These are phyloP conservation scores for Jatropha podagrica DNA, from an alignment of 441 rosid species.

Conservation along the genomic window DNA sequence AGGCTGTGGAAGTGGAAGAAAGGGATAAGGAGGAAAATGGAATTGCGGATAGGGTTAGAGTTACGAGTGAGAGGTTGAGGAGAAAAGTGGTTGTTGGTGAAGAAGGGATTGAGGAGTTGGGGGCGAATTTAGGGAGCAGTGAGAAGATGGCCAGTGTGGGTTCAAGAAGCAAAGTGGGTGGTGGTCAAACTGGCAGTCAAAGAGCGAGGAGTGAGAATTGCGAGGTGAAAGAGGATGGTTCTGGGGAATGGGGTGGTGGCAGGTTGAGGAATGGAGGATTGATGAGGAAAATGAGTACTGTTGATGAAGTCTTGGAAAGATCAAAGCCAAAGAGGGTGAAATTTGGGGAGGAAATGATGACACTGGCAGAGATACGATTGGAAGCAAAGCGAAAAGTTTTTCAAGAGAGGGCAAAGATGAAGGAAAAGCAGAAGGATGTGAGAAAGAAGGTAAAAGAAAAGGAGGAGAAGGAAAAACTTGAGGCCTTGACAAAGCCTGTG, in stretches of 20 bases:
- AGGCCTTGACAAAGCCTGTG: constrained; percentile 16
- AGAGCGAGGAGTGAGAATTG: constrained; percentile 28
- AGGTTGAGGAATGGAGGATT: constrained; percentile 34
- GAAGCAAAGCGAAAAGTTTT: constrained; percentile 40
- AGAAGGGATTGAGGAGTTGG: not conserved
- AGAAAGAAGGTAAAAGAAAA: constrained; percentile 21
- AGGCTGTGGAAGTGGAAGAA: constrained; percentile 63
- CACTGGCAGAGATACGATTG: constrained; percentile 71
- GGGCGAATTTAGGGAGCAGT: not conserved
- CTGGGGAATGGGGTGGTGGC: constrained; percentile 38
- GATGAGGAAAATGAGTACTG: constrained; percentile 37
- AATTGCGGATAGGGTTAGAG: constrained; percentile 14
- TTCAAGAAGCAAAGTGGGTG: constrained; percentile 14
- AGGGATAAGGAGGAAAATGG: constrained; percentile 19
- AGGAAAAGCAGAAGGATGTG: constrained; percentile 23
- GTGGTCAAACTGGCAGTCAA: constrained; percentile 32
- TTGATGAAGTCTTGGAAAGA: constrained; percentile 41
- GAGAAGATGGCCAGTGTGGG: constrained; percentile 12
- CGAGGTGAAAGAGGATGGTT: constrained; percentile 27
- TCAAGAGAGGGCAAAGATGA: constrained; percentile 35
- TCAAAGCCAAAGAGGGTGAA: constrained; percentile 28
- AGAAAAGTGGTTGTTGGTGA: constrained; percentile 12
- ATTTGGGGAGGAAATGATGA: constrained; percentile 60
- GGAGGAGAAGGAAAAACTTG: constrained; percentile 24
- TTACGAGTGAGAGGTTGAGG: constrained; percentile 28